A percentile compares a stretch with the other conserved stretches of the same genome.
phyloP scores from a whole-genome alignment of 495 filamentous ascomycete species.

The Rusavskia elegans region DNA sequence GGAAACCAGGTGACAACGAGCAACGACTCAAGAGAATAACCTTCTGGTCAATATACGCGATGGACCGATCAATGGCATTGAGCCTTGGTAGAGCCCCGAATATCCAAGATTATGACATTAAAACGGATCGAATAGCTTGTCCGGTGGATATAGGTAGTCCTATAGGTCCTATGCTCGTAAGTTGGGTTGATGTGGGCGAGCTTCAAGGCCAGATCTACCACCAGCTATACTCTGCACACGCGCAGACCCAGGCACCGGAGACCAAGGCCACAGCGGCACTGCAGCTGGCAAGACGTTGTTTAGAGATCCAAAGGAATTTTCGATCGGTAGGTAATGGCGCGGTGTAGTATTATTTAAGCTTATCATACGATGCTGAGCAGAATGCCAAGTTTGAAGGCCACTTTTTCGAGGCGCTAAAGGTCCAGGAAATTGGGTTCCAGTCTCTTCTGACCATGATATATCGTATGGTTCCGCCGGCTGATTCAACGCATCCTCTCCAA shows the following conservation, averaged over 20 bases:
- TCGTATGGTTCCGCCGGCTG: neutral
- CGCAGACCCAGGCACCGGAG: neutral
- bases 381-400: neutral
- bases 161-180: neutral
- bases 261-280: neutral
- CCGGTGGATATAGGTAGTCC: neutral
- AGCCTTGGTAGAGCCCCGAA: neutral
- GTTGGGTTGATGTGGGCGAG: neutral
- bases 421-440: neutral
- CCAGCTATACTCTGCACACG: neutral
- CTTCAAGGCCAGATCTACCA: neutral
- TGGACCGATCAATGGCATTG: neutral
- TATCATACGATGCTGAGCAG: no score
- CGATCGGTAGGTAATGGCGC: neutral
- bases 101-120: neutral
- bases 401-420: neutral
- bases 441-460: constrained; percentile 5
- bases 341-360: no score
- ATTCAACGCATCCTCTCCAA: constrained; percentile 1
- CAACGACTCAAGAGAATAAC: neutral
- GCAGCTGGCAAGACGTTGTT: neutral
- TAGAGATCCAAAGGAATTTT: neutral
- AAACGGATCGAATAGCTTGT: neutral
- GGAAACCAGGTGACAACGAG: neutral
- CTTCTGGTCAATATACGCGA: neutral